Base-by-base conservation (phyloP, 2,329 filamentous ascomycete species). In the Aspergillus quadrilineatus region DNA sequence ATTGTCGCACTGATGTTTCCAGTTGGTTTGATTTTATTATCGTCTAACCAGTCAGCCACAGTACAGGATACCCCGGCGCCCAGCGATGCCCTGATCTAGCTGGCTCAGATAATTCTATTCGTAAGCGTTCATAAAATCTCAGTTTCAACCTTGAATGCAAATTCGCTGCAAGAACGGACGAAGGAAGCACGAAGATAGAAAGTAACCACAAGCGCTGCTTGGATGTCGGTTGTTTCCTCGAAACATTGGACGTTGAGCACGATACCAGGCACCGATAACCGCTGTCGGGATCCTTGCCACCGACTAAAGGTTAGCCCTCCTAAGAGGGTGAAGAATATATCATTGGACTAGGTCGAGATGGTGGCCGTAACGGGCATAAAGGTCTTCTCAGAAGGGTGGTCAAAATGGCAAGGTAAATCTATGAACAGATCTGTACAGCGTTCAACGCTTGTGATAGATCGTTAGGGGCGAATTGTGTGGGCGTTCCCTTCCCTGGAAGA, bases 381-480 rank as follows among this genome's bases (percentile, higher is more conserved):
- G 36, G 6, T 32, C 50, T 45, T 52, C 29, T 36, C 50, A 37
- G 29, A 52, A 52, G 50, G 50, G 6, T 9, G 6, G 22, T 15
- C 29, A 17, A 41, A 46, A 53, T 41, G 28, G 37, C 10, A 29
- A 37, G n/a, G 28, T 46, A 43, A 52, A 37, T 55, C 47, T 63
- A 62, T 7, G 50, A 52, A 62, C 65, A 71, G 53, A 73, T 65
- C 57, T 69, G 69, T 50, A 74, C 67, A 50, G 71, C 69, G 62
- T 65, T 68, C 68, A 75, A 67, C 57, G 73, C 73, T 53, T 69
- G 68, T 29, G 66, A 61, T 61, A 75, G 63, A 60, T 74, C 69
- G 6, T 74, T 68, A 7, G 73, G 69, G 14, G 67, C 57, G 49
- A 75, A 73, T 3, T 71, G 69, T 47, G 68, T 60, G 7, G 63